Evolutionary conservation across 1,139 yeast genomes (phyloP), one percentile per base, ranked within the genome.

Genomic region (Sporopachydermia cereana): DNA sequence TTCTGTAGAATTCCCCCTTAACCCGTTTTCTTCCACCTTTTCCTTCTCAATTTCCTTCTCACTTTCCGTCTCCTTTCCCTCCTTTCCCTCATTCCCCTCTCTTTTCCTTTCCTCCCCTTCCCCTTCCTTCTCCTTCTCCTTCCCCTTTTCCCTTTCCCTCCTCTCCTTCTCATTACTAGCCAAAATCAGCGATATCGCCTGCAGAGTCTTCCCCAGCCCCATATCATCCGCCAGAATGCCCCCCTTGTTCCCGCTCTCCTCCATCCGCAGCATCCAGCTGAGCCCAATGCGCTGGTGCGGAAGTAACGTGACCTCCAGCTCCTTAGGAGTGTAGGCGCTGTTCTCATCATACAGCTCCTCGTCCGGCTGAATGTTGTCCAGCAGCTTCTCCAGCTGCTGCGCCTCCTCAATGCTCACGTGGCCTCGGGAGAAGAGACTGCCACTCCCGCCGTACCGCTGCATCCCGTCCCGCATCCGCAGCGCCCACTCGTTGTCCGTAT

Each of bases 201-300:
- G 96, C 41, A 88, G 78, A 0, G 96, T 88, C 60, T 88, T 89
- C 49, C 96, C 96, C 27, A 88, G 66, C 27, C 96, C 96, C 96
- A 88, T 88, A 64, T 84, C 96, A 63, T 88, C 96, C 0, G 95
- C 95, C 36, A 88, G 64, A 25, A 88, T 72, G 2, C 96, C 95
- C 24, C 96, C 96, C 50, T 71, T 72, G 14, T 44, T 45, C 39
- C 58, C 57, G 20, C 48, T 43, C 2, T 68, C 63, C 54, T 86
- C 96, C 70, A 75, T 78, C 34, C 80, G 69, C 42, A 74, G 56
- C 53, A 91, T 64, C 97, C 97, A 91, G 2, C 80, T 72, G 24
- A 91, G 68, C 1, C 97, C 97, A 49, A 81, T 68, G 46, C 86
- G 71, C 63, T 91, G 98, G 65, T 91, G 97, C 52, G 80, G 84